Evolutionary conservation across 2,329 filamentous ascomycete species (phyloP).

Genomic region (Pochonia chlamydosporia): DNA sequence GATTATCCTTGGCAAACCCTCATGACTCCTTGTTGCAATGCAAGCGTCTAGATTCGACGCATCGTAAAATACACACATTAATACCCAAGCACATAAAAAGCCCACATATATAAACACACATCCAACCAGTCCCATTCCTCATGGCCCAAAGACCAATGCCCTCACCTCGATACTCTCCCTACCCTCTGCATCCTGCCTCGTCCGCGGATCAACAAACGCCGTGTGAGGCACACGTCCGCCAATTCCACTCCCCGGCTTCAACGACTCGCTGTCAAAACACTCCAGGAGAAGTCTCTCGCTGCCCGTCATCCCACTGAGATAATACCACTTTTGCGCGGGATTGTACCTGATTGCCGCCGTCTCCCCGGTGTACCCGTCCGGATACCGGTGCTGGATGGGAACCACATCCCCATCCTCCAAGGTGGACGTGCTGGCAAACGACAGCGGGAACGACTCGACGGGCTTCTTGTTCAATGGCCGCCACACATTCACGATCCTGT

Average conservation of each 20-base stretch:
- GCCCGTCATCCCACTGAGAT: conserved; percentile 71
- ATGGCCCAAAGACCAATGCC: conserved; percentile 72
- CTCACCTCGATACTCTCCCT: conserved; percentile 89
- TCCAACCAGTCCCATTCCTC: background rate
- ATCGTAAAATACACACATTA: no score
- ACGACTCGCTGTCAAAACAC: conserved; percentile 65
- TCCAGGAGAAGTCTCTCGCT: conserved; percentile 70
- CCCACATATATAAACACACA: no score
- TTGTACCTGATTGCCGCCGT: conserved; percentile 64
- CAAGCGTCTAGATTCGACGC: no score
- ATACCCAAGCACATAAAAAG: no score
- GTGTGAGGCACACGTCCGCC: conserved; percentile 63
- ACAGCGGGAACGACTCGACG: conserved; percentile 61
- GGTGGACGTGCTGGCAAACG: conserved; percentile 59
- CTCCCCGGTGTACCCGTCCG: conserved; percentile 59
- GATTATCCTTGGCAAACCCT: background rate
- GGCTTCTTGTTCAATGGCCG: conserved; percentile 54
- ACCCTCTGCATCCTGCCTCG: conserved; percentile 60
- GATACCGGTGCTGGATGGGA: conserved; percentile 67
- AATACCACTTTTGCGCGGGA: conserved; percentile 65
- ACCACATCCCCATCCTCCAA: conserved; percentile 61
- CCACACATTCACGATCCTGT: conserved; percentile 88
- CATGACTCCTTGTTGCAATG: no score
- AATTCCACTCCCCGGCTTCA: conserved; percentile 42
- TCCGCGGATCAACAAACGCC: conserved; percentile 73